Evolutionary conservation across 2,329 filamentous ascomycete species (phyloP).

Genomic region (Colletotrichum tabaci): DNA sequence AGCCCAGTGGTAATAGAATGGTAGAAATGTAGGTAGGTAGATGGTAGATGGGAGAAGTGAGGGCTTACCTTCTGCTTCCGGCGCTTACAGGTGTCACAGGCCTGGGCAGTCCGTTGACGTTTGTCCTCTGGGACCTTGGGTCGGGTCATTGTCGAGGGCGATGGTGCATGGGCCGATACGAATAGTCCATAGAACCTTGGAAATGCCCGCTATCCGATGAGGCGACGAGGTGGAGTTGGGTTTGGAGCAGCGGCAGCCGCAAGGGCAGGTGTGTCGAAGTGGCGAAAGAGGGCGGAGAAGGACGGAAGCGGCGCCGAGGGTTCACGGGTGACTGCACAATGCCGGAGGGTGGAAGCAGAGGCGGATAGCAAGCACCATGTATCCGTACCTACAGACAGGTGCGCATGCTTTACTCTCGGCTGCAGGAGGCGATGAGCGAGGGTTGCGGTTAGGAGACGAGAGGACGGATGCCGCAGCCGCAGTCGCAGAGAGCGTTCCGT

Average conservation of each 20-base stretch:
- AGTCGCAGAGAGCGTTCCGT: constrained; percentile 20
- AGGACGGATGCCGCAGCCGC: constrained; percentile 21
- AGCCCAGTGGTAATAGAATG: not conserved
- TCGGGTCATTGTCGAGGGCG: constrained; percentile 61
- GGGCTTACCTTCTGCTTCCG: constrained; percentile 76
- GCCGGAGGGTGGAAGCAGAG: constrained; percentile 30
- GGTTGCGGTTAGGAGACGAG: constrained; percentile 16
- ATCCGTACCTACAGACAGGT: not conserved
- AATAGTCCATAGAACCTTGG: constrained; percentile 32
- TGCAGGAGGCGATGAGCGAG: constrained; percentile 12
- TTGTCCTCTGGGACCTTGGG: constrained; percentile 71
- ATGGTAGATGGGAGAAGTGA: constrained; percentile 2
- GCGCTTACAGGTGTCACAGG: constrained; percentile 76
- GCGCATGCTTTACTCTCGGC: constrained; percentile 32
- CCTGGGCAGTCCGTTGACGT: constrained; percentile 74
- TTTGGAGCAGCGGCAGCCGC: constrained; percentile 24
- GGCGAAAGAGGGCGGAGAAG: constrained; percentile 26
- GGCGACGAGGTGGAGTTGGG: constrained; percentile 34
- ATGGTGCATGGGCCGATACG: constrained; percentile 40
- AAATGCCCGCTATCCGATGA: constrained; percentile 42
- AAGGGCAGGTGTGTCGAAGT: constrained; percentile 4
- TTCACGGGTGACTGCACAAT: constrained; percentile 31
- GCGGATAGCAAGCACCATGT: constrained; percentile 33
- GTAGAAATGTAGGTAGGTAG: not conserved
- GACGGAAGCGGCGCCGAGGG: constrained; percentile 36